Evolutionary conservation across 371 early-diverging fungal genomes (phyloP).

Genomic region (Capillidium rhysosporum): DNA sequence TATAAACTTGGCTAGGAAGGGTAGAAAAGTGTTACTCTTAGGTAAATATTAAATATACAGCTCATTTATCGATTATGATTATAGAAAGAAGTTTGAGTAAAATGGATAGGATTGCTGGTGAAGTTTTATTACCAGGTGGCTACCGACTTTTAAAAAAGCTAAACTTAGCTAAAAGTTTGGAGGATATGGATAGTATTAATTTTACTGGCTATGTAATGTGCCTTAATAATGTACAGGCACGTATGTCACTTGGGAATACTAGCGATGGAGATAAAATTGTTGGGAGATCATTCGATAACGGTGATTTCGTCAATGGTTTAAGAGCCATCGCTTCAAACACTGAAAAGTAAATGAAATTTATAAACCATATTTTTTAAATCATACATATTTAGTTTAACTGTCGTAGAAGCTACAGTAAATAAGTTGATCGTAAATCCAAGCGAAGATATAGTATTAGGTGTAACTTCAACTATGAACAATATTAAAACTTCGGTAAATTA

Average conservation of each 20-base stretch:
- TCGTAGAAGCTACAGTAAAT: constrained; percentile 50
- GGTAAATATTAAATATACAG: constrained; percentile 14
- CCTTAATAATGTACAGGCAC: constrained; percentile 23
- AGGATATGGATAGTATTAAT: constrained; percentile 70
- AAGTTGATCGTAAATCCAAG: constrained; percentile 23
- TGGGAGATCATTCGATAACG: constrained; percentile 89
- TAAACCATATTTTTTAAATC: neutral
- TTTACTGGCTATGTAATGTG: constrained; percentile 73
- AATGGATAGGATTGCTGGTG: constrained; percentile 93
- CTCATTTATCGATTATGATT: neutral
- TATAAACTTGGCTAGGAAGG: constrained; percentile 38
- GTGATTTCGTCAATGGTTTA: constrained; percentile 70
- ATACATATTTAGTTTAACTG: constrained; percentile 29
- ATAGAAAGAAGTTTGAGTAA: constrained; percentile 69
- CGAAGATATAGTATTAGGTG: constrained; percentile 27
- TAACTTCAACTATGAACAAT: constrained; percentile 10
- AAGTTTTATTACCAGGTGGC: constrained; percentile 88
- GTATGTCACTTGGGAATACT: constrained; percentile 31
- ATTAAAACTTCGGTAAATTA: neutral
- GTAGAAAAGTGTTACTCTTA: constrained; percentile 44
- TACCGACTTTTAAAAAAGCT: constrained; percentile 51
- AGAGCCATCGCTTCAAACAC: constrained; percentile 38
- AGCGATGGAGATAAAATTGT: constrained; percentile 16
- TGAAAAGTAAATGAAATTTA: constrained; percentile 20
- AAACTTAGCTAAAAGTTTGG: constrained; percentile 53